Conservation (phyloP, 805 yeast species). For the Yamadazyma sp. region DNA sequence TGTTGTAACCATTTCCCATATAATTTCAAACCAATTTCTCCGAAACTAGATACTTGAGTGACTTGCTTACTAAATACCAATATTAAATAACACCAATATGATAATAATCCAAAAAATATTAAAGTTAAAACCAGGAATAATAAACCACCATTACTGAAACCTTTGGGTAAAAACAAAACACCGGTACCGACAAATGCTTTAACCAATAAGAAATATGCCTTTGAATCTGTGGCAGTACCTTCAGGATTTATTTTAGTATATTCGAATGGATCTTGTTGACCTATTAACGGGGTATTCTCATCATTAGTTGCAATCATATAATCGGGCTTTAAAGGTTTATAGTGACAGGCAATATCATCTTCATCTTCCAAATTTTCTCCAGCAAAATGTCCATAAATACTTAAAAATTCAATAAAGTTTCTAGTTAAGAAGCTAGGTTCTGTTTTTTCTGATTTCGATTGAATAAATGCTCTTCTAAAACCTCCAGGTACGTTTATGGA, state of each 20-base stretch:
- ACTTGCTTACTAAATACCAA: conserved; percentile 56
- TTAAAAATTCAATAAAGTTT: conserved; percentile 73
- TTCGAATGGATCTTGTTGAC: conserved; percentile 10
- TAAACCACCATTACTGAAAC: conserved; percentile 72
- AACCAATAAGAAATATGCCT: conserved; percentile 67
- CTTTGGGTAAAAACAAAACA: conserved; percentile 65
- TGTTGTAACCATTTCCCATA: conserved; percentile 67
- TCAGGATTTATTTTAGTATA: conserved; percentile 25
- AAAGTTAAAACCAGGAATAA: conserved; percentile 52
- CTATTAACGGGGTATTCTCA: conserved; percentile 33
- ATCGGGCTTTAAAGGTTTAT: conserved; percentile 22
- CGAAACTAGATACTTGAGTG: conserved; percentile 70
- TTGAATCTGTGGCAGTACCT: conserved; percentile 71
- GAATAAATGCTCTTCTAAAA: conserved; percentile 67
- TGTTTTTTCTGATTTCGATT: conserved; percentile 21
- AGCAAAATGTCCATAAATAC: conserved; percentile 82
- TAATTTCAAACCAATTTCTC: conserved; percentile 64
- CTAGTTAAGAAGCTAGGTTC: conserved; percentile 55
- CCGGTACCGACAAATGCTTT: conserved; percentile 82
- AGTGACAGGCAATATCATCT: conserved; percentile 54
- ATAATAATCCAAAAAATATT: conserved; percentile 60
- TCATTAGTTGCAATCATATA: conserved; percentile 20
- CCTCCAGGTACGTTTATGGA: conserved; percentile 79
- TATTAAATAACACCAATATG: conserved; percentile 76
- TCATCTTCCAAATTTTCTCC: conserved; percentile 77